A percentile compares a stretch with the other conserved stretches of the same genome.
Conservation (phyloP, 768 basidiomycete species). For the Mycena galopus region DNA sequence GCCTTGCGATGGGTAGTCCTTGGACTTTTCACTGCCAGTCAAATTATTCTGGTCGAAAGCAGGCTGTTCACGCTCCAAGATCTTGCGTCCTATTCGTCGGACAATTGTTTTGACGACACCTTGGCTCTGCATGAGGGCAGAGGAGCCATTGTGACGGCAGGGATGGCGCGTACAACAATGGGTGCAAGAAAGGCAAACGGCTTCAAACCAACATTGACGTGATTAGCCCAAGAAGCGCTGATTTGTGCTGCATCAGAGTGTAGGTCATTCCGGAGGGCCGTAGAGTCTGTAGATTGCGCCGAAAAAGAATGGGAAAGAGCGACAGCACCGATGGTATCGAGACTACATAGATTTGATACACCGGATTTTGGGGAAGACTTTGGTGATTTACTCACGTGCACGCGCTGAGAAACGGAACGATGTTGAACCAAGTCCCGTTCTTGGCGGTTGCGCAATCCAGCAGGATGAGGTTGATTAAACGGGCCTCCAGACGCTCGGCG, state of each 20-base stretch:
- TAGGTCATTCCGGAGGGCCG: conserved; percentile 9
- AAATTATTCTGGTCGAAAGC: not conserved
- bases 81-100: conserved; percentile 37
- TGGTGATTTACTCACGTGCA: conserved; percentile 37
- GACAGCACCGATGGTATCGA: conserved; percentile 50
- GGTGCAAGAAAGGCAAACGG: conserved; percentile 44
- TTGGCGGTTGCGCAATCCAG: conserved; percentile 27
- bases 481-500: conserved; percentile 40
- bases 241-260: conserved; percentile 43
- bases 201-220: conserved; percentile 37
- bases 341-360: conserved; percentile 28
- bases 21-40: not conserved
- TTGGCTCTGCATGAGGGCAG: conserved; percentile 43
- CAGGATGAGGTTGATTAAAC: conserved; percentile 40
- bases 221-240: conserved; percentile 39
- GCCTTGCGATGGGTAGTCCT: not conserved
- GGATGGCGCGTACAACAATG: conserved; percentile 45
- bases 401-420: conserved; percentile 38
- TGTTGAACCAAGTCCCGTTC: conserved; percentile 36
- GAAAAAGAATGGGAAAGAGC: conserved; percentile 58
- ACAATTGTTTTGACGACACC: conserved; percentile 43
- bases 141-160: conserved; percentile 42
- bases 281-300: conserved; percentile 34
- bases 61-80: conserved; percentile 39
- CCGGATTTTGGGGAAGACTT: not conserved